Evolutionary conservation across 2,329 filamentous ascomycete genomes (phyloP).

Genomic region (Chrysoporthe cubensis): DNA sequence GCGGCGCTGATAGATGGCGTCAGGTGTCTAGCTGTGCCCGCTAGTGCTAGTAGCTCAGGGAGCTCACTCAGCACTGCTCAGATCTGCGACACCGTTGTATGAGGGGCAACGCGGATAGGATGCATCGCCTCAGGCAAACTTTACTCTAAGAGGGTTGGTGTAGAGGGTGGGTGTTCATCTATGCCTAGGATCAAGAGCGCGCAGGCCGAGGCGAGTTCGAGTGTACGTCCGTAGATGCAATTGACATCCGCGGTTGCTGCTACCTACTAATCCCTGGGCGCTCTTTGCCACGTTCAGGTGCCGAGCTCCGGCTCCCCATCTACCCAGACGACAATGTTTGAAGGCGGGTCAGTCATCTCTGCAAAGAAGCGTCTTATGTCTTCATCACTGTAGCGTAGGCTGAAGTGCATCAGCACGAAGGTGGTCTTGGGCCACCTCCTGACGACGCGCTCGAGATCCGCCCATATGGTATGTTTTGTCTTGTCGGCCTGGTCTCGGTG

Average conservation of each 20-base stretch:
- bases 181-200: background rate
- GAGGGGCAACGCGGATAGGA: background rate
- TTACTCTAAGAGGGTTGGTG: background rate
- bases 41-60: background rate
- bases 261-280: background rate
- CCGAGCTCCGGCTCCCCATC: conserved; percentile 38
- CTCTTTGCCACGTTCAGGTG: background rate
- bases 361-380: conserved; percentile 47
- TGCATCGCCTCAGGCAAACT: background rate
- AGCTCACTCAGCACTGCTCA: background rate
- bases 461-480: conserved; percentile 54
- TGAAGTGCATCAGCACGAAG: conserved; percentile 54
- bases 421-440: conserved; percentile 47
- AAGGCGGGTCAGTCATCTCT: conserved; percentile 42
- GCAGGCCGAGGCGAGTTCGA: background rate
- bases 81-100: background rate
- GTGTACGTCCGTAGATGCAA: background rate
- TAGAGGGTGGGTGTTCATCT: background rate
- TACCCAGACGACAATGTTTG: conserved; percentile 53
- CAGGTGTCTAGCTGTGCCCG: background rate
- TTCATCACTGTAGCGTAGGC: conserved; percentile 48
- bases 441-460: conserved; percentile 49
- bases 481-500: conserved; percentile 48
- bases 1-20: background rate
- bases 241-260: background rate